Percentiles rank a stretch among this genome's conserved stretches.
Conservation (phyloP, 169 alveolate species). For the Plasmodium vivax region DNA sequence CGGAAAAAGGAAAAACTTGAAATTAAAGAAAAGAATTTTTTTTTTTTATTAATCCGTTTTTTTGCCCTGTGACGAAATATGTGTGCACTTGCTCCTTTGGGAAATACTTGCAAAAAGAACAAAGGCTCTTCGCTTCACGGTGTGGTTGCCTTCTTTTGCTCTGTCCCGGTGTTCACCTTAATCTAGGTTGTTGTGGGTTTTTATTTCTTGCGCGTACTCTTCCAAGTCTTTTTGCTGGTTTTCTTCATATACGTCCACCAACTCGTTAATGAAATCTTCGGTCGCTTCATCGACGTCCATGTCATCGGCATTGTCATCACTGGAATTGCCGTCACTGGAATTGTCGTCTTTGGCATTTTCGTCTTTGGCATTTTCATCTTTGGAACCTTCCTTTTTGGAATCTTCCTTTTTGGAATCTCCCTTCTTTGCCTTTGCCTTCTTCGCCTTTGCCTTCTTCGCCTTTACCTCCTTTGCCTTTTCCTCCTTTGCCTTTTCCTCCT, state of each 20-base stretch:
- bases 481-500: neutral
- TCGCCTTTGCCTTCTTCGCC: neutral
- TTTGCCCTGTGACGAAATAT: neutral
- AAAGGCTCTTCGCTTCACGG: neutral
- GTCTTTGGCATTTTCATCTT: neutral
- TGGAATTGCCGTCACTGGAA: neutral
- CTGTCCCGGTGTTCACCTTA: neutral
- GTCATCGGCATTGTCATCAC: no score
- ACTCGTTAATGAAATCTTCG: constrained; percentile 34
- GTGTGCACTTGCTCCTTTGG: neutral
- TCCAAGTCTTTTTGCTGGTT: constrained; percentile 2
- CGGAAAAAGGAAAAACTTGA: neutral
- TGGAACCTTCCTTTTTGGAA: neutral
- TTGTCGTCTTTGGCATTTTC: neutral
- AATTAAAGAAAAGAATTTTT: neutral
- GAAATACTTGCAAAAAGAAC: neutral
- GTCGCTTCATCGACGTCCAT: neutral
- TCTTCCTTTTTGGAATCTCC: no score
- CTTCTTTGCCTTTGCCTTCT: neutral
- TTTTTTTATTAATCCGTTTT: neutral
- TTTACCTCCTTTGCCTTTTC: neutral
- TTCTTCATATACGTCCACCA: constrained; percentile 32
- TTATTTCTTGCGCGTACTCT: constrained; percentile 21
- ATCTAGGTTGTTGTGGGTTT: constrained; percentile 9
- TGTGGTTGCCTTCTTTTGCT: neutral